Evolutionary conservation across 441 rosid species (phyloP).

Genomic region (Gossypium gossypioides): DNA sequence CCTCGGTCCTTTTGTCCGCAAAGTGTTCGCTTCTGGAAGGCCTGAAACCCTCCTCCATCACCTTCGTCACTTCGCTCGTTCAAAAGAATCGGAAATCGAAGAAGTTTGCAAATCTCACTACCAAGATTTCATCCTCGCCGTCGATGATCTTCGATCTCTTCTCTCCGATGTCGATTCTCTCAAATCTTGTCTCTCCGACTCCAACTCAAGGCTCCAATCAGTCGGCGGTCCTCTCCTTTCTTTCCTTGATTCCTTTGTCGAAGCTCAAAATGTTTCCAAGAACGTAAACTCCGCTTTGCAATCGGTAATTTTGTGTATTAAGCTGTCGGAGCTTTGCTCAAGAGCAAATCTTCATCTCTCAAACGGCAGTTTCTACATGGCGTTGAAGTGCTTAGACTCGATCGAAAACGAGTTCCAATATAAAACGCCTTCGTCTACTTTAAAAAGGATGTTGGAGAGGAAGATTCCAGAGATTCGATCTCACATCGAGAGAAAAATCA

Average conservation of each 20-base stretch:
- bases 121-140: background rate
- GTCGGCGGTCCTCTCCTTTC: background rate
- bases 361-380: background rate
- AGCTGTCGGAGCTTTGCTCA: background rate
- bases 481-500: background rate
- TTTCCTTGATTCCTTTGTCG: background rate
- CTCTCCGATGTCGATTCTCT: background rate
- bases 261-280: background rate
- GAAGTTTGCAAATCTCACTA: constrained; percentile 2
- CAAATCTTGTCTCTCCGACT: background rate
- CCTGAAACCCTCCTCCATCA: constrained; percentile 1
- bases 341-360: background rate
- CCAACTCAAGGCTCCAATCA: constrained; percentile 2
- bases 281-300: background rate
- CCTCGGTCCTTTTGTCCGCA: constrained; percentile 5
- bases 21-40: constrained; percentile 1
- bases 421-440: background rate
- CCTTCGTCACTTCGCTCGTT: background rate
- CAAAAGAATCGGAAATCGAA: constrained; percentile 1
- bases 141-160: constrained; percentile 3
- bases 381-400: background rate
- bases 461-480: constrained; percentile 1
- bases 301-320: background rate
- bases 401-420: background rate
- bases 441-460: background rate